Conservation (phyloP, 169 alveolate species). For the Amoebophrya sp. region DNA sequence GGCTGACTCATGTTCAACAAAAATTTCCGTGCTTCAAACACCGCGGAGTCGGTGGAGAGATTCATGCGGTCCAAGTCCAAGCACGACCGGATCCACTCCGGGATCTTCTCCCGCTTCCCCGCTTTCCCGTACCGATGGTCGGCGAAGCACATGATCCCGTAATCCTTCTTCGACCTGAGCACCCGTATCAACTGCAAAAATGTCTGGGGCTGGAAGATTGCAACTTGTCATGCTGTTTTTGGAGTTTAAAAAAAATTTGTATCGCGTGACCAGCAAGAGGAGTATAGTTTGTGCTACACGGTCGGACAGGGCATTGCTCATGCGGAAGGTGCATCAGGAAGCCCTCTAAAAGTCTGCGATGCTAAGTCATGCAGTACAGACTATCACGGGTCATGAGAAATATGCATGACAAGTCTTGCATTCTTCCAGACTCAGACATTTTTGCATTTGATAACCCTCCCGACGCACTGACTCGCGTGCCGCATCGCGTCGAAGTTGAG, state of each 20-base stretch:
- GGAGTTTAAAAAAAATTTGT: no score
- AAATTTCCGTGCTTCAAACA: not conserved
- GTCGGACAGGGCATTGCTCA: not conserved
- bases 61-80: not conserved
- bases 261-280: no score
- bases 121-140: constrained; percentile 45
- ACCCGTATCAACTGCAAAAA: no score
- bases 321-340: no score
- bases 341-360: no score
- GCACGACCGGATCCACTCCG: constrained; percentile 42
- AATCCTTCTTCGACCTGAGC: constrained; percentile 66
- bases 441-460: constrained; percentile 86
- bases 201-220: no score
- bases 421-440: constrained; percentile 31
- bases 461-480: constrained; percentile 95
- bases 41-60: constrained; percentile 14
- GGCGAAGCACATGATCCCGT: constrained; percentile 78
- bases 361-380: no score
- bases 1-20: not conserved
- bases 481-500: constrained; percentile 98
- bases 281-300: not conserved
- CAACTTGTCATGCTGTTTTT: no score
- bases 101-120: constrained; percentile 48
- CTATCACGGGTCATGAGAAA: no score
- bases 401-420: no score